These are phyloP conservation scores for Xylaria hypoxylon DNA, from an alignment of 2,329 filamentous ascomycete species.

Conservation along the genomic window DNA sequence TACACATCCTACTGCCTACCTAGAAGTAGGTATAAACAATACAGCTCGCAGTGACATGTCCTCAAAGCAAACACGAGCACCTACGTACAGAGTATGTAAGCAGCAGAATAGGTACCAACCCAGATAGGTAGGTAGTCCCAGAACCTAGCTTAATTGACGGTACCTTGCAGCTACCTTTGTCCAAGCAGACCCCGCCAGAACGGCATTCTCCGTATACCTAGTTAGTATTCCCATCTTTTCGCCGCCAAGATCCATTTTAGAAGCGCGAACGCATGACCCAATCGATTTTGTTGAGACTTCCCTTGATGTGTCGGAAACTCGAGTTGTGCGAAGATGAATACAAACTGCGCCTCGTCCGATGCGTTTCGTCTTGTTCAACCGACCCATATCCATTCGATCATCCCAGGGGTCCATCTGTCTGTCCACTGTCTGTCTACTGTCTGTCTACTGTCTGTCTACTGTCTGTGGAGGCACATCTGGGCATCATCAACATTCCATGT, in stretches of 20 bases:
- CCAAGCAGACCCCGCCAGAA: background rate
- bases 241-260: background rate
- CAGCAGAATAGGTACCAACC: too few relatives aligned
- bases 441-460: too few relatives aligned
- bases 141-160: background rate
- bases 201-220: constrained; percentile 22
- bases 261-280: constrained; percentile 18
- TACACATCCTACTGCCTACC: too few relatives aligned
- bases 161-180: constrained; percentile 8
- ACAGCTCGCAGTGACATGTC: too few relatives aligned
- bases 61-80: too few relatives aligned
- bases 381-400: constrained; percentile 22
- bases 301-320: constrained; percentile 10
- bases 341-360: constrained; percentile 34
- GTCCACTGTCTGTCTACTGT: background rate
- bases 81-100: too few relatives aligned
- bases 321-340: constrained; percentile 1
- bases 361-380: constrained; percentile 30
- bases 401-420: constrained; percentile 6
- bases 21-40: too few relatives aligned
- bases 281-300: constrained; percentile 30
- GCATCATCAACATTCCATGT: background rate
- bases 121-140: background rate
- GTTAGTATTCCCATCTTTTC: constrained; percentile 1
- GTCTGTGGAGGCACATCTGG: background rate